phyloP scores from a whole-genome alignment of 106 monocot genomes.

The Alisma plantagoaquatica region DNA sequence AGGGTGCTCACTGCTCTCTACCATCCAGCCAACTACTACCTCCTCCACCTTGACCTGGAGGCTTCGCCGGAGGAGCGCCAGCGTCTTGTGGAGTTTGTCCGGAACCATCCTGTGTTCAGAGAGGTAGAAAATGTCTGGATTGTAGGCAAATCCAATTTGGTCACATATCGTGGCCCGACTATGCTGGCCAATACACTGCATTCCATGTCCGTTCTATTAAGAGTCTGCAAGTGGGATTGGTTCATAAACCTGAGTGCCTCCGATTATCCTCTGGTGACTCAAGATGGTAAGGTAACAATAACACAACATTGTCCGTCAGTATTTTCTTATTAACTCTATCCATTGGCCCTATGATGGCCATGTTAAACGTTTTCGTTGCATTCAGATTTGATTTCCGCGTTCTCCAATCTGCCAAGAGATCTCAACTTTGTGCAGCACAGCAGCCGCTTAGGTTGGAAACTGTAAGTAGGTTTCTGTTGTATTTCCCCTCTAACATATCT shows the following conservation, averaged over 20 bases:
- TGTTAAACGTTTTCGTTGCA: no score
- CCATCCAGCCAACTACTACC: conserved; percentile 75
- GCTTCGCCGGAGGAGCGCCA: conserved; percentile 32
- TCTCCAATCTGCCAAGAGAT: conserved; percentile 70
- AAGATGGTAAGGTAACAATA: conserved; percentile 53
- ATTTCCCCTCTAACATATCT: not conserved
- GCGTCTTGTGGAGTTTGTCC: conserved; percentile 23
- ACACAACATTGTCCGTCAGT: not conserved
- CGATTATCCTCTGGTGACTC: conserved; percentile 84
- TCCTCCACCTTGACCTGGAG: conserved; percentile 72
- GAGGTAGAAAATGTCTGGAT: conserved; percentile 55
- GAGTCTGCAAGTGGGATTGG: conserved; percentile 78
- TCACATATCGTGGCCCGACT: conserved; percentile 86
- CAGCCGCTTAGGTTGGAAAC: conserved; percentile 82
- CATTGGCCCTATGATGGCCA: no score
- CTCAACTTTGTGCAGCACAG: conserved; percentile 76
- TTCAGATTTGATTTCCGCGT: conserved; percentile 92
- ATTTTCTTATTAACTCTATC: conserved; percentile 5
- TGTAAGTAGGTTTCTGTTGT: conserved; percentile 30
- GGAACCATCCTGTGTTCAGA: conserved; percentile 27
- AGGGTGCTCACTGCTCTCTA: conserved; percentile 58
- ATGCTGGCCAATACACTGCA: conserved; percentile 91
- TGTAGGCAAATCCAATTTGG: conserved; percentile 55
- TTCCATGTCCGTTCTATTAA: conserved; percentile 60
- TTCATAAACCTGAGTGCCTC: conserved; percentile 93